These are phyloP conservation scores for Stevia rebaudiana DNA, from an alignment of 140 eudicot genomes.

Conservation along the genomic window DNA sequence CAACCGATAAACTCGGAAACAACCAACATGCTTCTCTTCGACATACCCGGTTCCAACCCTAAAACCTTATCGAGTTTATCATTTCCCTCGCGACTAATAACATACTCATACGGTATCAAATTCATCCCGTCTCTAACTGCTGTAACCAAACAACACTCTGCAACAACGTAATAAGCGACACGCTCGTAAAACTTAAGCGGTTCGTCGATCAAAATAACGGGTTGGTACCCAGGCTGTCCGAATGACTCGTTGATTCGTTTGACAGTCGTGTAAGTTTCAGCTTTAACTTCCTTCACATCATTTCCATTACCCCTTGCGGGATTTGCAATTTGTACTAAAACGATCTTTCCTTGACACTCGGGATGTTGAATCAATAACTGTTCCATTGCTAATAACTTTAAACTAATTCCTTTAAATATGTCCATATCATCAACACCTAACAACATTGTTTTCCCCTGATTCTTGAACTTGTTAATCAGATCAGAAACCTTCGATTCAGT, in stretches of 20 bases:
- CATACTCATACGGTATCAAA: not conserved
- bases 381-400: slow-evolving; percentile 7
- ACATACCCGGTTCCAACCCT: not conserved
- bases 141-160: not conserved
- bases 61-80: not conserved
- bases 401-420: slow-evolving; percentile 1
- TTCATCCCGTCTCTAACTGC: slow-evolving; percentile 7
- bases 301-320: slow-evolving; percentile 7
- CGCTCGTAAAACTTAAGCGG: not conserved
- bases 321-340: not conserved
- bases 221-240: not conserved
- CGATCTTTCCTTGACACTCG: not conserved
- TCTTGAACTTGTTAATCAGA: not conserved
- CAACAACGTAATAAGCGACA: not conserved
- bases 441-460: not conserved
- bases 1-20: slow-evolving; percentile 69
- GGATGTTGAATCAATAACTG: not conserved
- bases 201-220: not conserved
- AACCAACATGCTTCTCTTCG: slow-evolving; percentile 1
- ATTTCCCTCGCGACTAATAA: not conserved
- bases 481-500: not conserved
- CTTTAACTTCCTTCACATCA: not conserved
- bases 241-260: not conserved
- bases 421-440: slow-evolving; percentile 12
- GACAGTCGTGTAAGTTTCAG: not conserved